Percentiles rank a stretch among this genome's conserved stretches.
phyloP scores from a whole-genome alignment of 331 rosid genomes.

The Cydonia oblonga region DNA sequence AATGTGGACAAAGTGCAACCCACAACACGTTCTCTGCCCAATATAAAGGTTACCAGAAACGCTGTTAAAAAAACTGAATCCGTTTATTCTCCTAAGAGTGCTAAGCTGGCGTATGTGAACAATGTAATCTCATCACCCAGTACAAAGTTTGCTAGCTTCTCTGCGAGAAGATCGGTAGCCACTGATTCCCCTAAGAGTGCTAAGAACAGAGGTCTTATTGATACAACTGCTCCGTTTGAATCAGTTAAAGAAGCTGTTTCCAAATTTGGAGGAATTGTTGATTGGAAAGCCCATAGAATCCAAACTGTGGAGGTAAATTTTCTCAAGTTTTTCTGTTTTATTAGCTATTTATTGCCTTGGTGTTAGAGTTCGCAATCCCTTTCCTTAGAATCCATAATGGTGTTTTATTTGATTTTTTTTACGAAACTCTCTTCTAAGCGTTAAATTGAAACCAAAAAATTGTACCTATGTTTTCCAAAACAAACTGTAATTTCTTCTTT shows the following conservation, averaged over 20 bases:
- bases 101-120: slow-evolving; percentile 9
- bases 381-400: neutral
- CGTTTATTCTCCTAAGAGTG: slow-evolving; percentile 1
- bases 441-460: neutral
- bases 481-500: slow-evolving; percentile 9
- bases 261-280: slow-evolving; percentile 94
- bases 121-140: slow-evolving; percentile 4
- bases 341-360: neutral
- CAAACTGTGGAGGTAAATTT: slow-evolving; percentile 78
- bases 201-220: slow-evolving; percentile 59
- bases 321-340: neutral
- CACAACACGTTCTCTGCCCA: slow-evolving; percentile 5
- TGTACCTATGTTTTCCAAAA: neutral
- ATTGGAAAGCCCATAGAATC: slow-evolving; percentile 94
- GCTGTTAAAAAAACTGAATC: neutral
- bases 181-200: slow-evolving; percentile 27
- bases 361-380: neutral
- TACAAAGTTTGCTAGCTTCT: slow-evolving; percentile 11
- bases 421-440: neutral
- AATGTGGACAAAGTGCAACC: slow-evolving; percentile 2
- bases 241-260: slow-evolving; percentile 97
- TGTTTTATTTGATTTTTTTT: neutral
- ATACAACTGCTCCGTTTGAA: slow-evolving; percentile 81
- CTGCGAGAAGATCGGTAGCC: slow-evolving; percentile 7
- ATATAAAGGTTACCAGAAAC: slow-evolving; percentile 10